A percentile compares a stretch with the other conserved stretches of the same genome.
Evolutionary conservation across 1,284 basidiomycete genomes (phyloP).

Genomic region (Cystobasidiaceae sp.): DNA sequence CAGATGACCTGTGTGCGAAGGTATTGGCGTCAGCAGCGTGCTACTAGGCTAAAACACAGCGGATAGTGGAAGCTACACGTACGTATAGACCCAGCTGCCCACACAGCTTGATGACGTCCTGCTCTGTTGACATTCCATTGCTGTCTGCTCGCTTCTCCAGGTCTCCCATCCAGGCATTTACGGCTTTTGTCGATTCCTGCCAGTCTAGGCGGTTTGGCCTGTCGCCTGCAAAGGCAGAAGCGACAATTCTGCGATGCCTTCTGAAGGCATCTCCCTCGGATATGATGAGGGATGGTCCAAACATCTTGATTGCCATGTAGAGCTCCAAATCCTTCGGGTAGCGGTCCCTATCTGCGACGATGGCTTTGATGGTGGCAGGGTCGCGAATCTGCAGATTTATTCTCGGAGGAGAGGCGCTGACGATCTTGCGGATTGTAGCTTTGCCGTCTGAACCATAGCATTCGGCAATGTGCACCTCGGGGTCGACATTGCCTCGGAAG

Average conservation of each 20-base stretch:
- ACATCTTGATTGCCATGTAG: constrained; percentile 32
- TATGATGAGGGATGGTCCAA: constrained; percentile 53
- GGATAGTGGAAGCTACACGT: too few relatives aligned
- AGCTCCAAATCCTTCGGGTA: not conserved
- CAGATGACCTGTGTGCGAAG: too few relatives aligned
- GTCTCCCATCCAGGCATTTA: constrained; percentile 52
- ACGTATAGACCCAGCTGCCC: too few relatives aligned
- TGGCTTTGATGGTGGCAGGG: not conserved
- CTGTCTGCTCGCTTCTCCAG: not conserved
- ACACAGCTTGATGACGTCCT: not conserved
- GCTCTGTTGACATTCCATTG: not conserved
- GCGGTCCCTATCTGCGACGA: not conserved
- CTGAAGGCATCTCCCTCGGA: constrained; percentile 60
- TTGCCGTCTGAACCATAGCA: not conserved
- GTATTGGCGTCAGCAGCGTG: too few relatives aligned
- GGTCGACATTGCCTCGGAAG: too few relatives aligned
- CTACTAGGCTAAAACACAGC: too few relatives aligned
- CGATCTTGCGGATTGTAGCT: too few relatives aligned
- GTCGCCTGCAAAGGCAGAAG: constrained; percentile 41
- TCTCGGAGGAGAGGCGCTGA: not conserved
- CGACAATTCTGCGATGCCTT: constrained; percentile 54
- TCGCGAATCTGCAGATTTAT: not conserved
- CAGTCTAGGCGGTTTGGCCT: constrained; percentile 55
- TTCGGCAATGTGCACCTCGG: too few relatives aligned
- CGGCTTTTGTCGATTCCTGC: constrained; percentile 49